Evolutionary conservation across 768 basidiomycete species (phyloP), one percentile per base, ranked within the genome.

Genomic region (Tulasnella calospora): DNA sequence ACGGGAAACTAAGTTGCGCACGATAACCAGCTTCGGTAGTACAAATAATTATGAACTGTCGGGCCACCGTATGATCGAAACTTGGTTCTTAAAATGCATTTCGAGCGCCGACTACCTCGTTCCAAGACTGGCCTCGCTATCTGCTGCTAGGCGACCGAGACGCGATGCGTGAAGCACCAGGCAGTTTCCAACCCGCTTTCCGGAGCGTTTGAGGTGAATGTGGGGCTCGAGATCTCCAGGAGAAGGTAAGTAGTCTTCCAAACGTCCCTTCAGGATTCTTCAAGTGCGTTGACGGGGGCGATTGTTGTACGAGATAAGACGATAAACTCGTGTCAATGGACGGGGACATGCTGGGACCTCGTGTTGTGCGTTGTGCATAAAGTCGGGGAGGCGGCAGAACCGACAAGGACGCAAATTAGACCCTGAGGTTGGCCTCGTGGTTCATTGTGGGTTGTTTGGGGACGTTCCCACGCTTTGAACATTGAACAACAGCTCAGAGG

Each of bases 401-500:
- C n/a, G 61, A 67, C 61, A 67, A 67, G 61, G 61, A 44, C 51
- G 21, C 21, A 51, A 51, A 23, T 51, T 23, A 23, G 51, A 67
- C 61, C 61, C 61, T 67, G 61, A 67, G 61, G n/a, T 9, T 30
- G 21, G 61, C 61, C 61, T 67, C 61, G 61, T 67, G 61, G 61
- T 67, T 67, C 61, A 67, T 67, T 67, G 61, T 67, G 61, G 61
- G 61, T 67, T 67, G 33, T 67, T 67, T 67, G 61, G n/a, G 33
- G 30, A 51, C 61, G 33, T 67, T 67, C 61, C 61, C 61, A 67
- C 61, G 61, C 33, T 67, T 67, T 67, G 61, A 67, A 67, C 61
- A 67, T 67, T 67, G 61, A 67, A 67, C 61, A 67, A 67, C 51
- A 23, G 51, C 10, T 44, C 44, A 44, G 55, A 27, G 33, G 61